Evolutionary conservation across 345 rosid genomes (phyloP), one percentile per base, ranked within the genome.

Genomic region (Camelina neglecta): DNA sequence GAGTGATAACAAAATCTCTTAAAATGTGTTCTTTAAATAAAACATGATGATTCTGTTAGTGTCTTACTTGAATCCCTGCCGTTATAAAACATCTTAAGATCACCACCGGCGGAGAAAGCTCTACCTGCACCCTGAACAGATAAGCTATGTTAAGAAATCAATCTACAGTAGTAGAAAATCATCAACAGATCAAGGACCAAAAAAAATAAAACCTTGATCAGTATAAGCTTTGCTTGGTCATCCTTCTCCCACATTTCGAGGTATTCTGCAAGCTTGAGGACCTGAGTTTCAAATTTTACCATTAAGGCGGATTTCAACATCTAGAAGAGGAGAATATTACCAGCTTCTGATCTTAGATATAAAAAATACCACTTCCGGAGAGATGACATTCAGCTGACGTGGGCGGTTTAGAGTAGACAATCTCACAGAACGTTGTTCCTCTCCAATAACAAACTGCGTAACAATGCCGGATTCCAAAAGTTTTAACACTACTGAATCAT

Each of bases 31-130:
- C 7, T 53, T 60, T 36, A 0, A 9, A 10, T n/a, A 58, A 16
- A 65, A 13, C 5, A 0, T 45, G 38, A 39, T 59, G 71, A 8
- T 48, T 38, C 55, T 60, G 48, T 45, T 12, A 47, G 41, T 29
- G 5, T 15, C 71, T 80, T 90, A 94, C 97, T 88, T 82, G 93
- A 72, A n/a, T 77, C 86, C 74, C 85, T 80, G 66, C 97, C 98
- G 26, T 88, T 88, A 61, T 87, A 89, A 81, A 94, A 94, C 93
- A 90, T 84, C 67, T 84, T 92, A 55, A 94, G 86, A 83, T 94
- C 98, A 59, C 97, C 97, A 67, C 98, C 98, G 1, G 98, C 98
- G 15, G 98, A 94, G 79, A 92, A 94, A 72, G 95, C 97, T 38
- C 96, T 83, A 4, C 97, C 97, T 36, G 86, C 86, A 75, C 97